These are phyloP conservation scores for Iodosphaeria phyllophila DNA, from an alignment of 2,329 filamentous ascomycete genomes.

Conservation along the genomic window DNA sequence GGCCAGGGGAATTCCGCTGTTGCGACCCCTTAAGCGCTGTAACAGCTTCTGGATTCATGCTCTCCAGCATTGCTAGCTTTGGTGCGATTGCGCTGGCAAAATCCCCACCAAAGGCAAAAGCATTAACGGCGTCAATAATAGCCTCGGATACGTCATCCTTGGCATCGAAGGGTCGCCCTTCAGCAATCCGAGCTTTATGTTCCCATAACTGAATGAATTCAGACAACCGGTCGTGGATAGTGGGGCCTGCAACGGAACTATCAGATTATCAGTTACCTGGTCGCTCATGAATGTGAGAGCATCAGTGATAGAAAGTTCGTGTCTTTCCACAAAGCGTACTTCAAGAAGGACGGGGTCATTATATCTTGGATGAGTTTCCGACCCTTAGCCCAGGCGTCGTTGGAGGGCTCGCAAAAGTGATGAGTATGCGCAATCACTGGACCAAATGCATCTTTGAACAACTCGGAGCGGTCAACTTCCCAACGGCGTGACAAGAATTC, in stretches of 20 bases:
- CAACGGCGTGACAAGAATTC: slow-evolving; percentile 14
- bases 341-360: slow-evolving; percentile 16
- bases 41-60: too few relatives aligned
- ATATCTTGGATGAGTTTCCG: slow-evolving; percentile 15
- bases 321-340: too few relatives aligned
- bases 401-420: slow-evolving; percentile 14
- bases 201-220: slow-evolving; percentile 15
- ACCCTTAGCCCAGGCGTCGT: slow-evolving; percentile 12
- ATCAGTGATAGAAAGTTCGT: too few relatives aligned
- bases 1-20: too few relatives aligned
- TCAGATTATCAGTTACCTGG: too few relatives aligned
- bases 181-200: slow-evolving; percentile 11
- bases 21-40: too few relatives aligned
- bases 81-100: too few relatives aligned
- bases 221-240: slow-evolving; percentile 11
- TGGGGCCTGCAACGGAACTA: slow-evolving; percentile 15
- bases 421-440: slow-evolving; percentile 10
- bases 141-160: slow-evolving; percentile 9
- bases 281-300: too few relatives aligned
- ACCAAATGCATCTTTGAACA: slow-evolving; percentile 7
- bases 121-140: slow-evolving; percentile 2
- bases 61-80: too few relatives aligned
- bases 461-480: slow-evolving; percentile 13
- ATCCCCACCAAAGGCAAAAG: slow-evolving; percentile 1
- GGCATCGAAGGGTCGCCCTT: slow-evolving; percentile 12